phyloP scores from a whole-genome alignment of 2,329 filamentous ascomycete species.

The Trichophyton simii region DNA sequence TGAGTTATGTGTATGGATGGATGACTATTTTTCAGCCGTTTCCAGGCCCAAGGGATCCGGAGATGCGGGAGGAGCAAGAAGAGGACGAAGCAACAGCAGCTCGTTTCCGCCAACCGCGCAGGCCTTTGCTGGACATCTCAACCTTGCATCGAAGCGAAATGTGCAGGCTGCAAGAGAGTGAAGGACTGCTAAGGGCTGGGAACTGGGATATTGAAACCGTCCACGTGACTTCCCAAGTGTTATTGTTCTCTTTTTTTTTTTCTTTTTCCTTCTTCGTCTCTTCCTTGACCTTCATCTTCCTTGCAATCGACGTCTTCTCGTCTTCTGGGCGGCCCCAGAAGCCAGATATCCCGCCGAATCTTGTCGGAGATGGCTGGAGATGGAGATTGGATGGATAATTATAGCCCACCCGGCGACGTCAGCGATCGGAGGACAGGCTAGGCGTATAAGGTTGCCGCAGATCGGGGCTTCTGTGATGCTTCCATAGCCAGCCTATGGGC shows the following conservation, averaged over 20 bases:
- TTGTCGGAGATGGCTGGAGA: not conserved
- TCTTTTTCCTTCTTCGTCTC: not conserved
- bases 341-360: slow-evolving; percentile 1
- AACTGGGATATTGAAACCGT: not conserved
- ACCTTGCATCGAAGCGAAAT: slow-evolving; percentile 1
- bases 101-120: not conserved
- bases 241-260: not conserved
- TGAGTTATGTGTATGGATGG: too few species aligned
- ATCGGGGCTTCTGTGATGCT: not conserved
- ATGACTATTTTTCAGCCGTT: not conserved
- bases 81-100: not conserved
- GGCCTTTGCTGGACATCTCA: not conserved
- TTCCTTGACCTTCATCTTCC: not conserved
- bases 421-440: not conserved
- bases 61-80: not conserved
- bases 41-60: slow-evolving; percentile 1
- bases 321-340: not conserved
- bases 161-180: not conserved
- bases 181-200: not conserved
- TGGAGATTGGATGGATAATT: not conserved
- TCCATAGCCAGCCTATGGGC: not conserved
- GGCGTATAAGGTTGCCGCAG: not conserved
- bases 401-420: not conserved
- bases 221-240: not conserved
- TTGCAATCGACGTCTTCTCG: not conserved